phyloP scores from a whole-genome alignment of 306 rosid genomes.

The Fragaria iinumae region DNA sequence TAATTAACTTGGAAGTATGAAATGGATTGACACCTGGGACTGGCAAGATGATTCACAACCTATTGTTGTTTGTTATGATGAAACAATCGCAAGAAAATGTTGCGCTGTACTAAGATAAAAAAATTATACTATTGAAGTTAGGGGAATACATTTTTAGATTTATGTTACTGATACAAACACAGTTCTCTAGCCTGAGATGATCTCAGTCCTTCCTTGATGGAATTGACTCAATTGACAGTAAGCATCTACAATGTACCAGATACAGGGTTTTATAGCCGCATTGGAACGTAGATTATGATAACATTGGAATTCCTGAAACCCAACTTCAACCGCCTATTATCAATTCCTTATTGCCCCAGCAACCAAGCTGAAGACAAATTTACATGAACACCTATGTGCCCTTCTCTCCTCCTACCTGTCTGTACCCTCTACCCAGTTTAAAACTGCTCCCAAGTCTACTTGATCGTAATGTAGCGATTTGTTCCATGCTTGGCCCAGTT shows the following conservation, averaged over 20 bases:
- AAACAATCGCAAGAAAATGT: too few species aligned
- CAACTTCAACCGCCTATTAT: background rate
- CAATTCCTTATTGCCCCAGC: constrained; percentile 1
- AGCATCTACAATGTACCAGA: background rate
- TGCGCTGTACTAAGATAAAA: too few species aligned
- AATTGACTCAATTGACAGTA: background rate
- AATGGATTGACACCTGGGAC: background rate
- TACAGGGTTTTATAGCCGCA: background rate
- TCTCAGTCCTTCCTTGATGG: background rate
- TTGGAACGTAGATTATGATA: background rate
- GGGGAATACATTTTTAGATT: background rate
- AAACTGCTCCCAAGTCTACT: constrained; percentile 36
- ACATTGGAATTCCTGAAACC: background rate
- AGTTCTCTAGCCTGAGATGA: background rate
- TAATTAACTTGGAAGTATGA: too few species aligned
- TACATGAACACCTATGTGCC: constrained; percentile 10
- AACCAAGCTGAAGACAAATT: background rate
- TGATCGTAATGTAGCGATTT: constrained; percentile 95
- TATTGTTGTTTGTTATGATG: too few species aligned
- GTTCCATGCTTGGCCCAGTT: constrained; percentile 99
- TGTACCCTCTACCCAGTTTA: constrained; percentile 6
- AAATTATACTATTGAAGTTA: background rate
- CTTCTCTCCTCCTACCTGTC: constrained; percentile 10
- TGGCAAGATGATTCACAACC: too few species aligned
- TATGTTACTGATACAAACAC: background rate